Evolutionary conservation across 2,329 filamentous ascomycete genomes (phyloP), one percentile per base, ranked within the genome.

Genomic region (Shiraia sp.): DNA sequence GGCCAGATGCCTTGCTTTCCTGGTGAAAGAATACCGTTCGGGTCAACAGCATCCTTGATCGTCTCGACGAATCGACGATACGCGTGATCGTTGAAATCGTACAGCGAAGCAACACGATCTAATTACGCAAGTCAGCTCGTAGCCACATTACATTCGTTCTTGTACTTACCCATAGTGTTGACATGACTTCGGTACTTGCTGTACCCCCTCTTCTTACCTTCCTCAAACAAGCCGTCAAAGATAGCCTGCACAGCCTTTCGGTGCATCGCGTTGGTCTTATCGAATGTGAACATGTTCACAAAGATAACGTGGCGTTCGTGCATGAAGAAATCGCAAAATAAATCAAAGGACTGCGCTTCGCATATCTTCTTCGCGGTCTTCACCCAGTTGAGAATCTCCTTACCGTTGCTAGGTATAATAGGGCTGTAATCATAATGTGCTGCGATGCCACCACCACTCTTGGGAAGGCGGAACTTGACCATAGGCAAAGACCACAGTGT

Each of bases 311-410:
- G 72, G 1, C 72, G 61, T 45, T 76, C 72, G 34, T 75, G 69
- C 71, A 77, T 74, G 59, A 76, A 76, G 57, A 76, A 76, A 42
- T 76, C 75, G 45, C 71, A 73, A 45, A 73, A 67, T 15, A 75
- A 53, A 45, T 77, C 75, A 35, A 75, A 71, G 0, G 64, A 65
- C 22, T 74, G 63, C 6, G 61, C 61, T 42, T 74, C 72, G 40
- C 70, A 74, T n/a, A 74, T 63, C 32, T 56, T 61, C 47, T 73
- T 71, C 25, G 72, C 70, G 1, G 60, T 65, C 42, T 44, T 63
- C 23, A 72, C 69, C 73, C 73, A 77, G 19, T 70, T 68, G 6
- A 73, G 49, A 29, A 75, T 59, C 9, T 62, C 58, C 40, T 68
- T 71, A 1, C 73, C 74, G 19, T 47, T 55, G 14, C 50, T 53